phyloP scores from a whole-genome alignment of 495 filamentous ascomycete species.

The Cryomyces minteri region DNA sequence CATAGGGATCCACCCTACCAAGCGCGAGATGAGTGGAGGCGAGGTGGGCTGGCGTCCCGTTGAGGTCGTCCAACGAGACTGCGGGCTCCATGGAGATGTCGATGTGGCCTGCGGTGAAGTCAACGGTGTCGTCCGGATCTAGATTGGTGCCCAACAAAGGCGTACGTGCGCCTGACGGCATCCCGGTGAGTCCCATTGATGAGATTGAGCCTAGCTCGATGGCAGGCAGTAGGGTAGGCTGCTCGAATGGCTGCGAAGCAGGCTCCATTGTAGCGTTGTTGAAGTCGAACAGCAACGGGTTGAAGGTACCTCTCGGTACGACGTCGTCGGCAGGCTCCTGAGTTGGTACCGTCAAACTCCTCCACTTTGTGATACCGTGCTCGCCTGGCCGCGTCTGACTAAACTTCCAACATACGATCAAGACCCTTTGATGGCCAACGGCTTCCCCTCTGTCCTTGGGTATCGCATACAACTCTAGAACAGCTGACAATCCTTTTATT shows the following conservation, averaged over 20 bases:
- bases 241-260: neutral
- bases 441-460: neutral
- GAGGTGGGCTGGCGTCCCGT: too few species aligned
- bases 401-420: neutral
- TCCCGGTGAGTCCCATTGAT: constrained; percentile 1
- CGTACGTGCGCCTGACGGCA: constrained; percentile 2
- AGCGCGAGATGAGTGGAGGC: too few species aligned
- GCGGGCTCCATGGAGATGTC: constrained; percentile 8
- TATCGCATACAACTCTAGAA: constrained; percentile 1
- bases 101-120: constrained; percentile 11
- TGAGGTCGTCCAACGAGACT: neutral
- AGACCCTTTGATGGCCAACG: neutral
- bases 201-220: constrained; percentile 8
- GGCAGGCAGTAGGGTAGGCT: neutral
- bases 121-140: constrained; percentile 6
- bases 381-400: neutral
- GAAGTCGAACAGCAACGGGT: neutral
- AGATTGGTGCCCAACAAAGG: neutral
- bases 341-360: neutral
- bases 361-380: neutral
- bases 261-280: neutral
- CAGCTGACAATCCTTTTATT: neutral
- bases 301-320: neutral
- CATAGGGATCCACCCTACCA: too few species aligned
- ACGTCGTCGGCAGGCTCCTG: neutral